Percentiles rank a stretch among this genome's conserved stretches.
Evolutionary conservation across 495 filamentous ascomycete genomes (phyloP).

Genomic region (Aspergillus mulundensis): DNA sequence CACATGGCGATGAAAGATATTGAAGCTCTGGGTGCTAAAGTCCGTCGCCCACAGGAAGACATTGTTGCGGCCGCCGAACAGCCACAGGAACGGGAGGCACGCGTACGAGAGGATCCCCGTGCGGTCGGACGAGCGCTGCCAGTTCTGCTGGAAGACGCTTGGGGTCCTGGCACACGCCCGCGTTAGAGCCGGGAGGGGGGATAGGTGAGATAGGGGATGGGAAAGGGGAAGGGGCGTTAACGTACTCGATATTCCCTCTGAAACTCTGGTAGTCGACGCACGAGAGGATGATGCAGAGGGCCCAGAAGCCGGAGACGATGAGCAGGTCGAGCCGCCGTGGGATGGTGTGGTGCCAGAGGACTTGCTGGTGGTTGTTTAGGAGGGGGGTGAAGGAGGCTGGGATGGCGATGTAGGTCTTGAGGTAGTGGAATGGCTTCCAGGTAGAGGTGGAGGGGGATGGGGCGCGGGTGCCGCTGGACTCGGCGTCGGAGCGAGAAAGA

Average conservation of each 20-base stretch:
- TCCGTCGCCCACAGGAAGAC: slow-evolving; percentile 39
- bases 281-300: slow-evolving; percentile 21
- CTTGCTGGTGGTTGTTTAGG: slow-evolving; percentile 18
- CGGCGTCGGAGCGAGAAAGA: background rate
- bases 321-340: slow-evolving; percentile 25
- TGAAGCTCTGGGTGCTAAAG: slow-evolving; percentile 34
- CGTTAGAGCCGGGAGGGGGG: background rate
- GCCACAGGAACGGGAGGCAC: slow-evolving; percentile 36
- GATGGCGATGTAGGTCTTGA: slow-evolving; percentile 14
- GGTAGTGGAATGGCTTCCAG: background rate
- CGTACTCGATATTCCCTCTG: slow-evolving; percentile 9
- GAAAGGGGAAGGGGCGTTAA: background rate
- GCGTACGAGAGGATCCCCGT: slow-evolving; percentile 34
- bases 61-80: slow-evolving; percentile 42
- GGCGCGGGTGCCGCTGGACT: background rate
- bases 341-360: slow-evolving; percentile 7
- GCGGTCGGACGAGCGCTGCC: slow-evolving; percentile 30
- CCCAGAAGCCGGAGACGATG: slow-evolving; percentile 23
- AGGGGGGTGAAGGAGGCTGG: slow-evolving; percentile 18
- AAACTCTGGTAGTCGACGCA: slow-evolving; percentile 22
- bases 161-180: background rate
- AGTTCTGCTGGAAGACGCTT: slow-evolving; percentile 12
- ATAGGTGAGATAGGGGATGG: no score
- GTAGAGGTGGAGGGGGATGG: background rate
- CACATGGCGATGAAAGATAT: slow-evolving; percentile 42